Conservation (phyloP, 208 protist genomes). For the Trypanosoma mega region DNA sequence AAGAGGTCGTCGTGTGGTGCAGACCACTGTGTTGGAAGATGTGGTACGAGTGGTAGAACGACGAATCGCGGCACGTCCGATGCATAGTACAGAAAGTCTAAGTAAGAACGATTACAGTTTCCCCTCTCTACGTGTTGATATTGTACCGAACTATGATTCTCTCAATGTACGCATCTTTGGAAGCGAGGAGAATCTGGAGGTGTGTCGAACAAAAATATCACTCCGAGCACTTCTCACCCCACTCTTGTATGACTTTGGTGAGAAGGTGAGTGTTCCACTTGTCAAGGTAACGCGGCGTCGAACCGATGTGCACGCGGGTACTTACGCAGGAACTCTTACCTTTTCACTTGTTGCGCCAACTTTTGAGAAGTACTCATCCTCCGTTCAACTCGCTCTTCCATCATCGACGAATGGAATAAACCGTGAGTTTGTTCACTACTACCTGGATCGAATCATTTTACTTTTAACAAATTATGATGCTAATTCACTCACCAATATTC, state of each 20-base stretch:
- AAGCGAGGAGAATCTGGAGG: slow-evolving; percentile 29
- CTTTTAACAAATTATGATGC: slow-evolving; percentile 70
- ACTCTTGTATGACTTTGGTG: slow-evolving; percentile 60
- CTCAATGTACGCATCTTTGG: slow-evolving; percentile 37
- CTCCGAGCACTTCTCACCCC: slow-evolving; percentile 75
- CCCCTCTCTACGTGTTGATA: slow-evolving; percentile 53
- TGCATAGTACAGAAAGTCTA: slow-evolving; percentile 31
- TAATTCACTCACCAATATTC: slow-evolving; percentile 60
- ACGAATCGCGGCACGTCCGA: slow-evolving; percentile 13
- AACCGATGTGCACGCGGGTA: slow-evolving; percentile 40
- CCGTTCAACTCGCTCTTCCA: slow-evolving; percentile 35
- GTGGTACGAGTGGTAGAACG: slow-evolving; percentile 30
- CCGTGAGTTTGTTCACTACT: slow-evolving; percentile 69
- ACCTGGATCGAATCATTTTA: slow-evolving; percentile 50
- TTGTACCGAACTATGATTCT: slow-evolving; percentile 26
- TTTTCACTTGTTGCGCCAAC: slow-evolving; percentile 53
- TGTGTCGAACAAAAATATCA: slow-evolving; percentile 52
- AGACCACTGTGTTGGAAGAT: slow-evolving; percentile 33
- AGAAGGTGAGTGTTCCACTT: slow-evolving; percentile 65
- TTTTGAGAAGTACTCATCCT: slow-evolving; percentile 55
- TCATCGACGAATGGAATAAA: slow-evolving; percentile 34
- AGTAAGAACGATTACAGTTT: slow-evolving; percentile 35
- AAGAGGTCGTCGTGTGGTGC: slow-evolving; percentile 25
- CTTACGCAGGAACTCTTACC: slow-evolving; percentile 55
- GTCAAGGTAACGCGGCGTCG: slow-evolving; percentile 44